Percentiles rank a stretch among this genome's conserved stretches.
These are phyloP conservation scores for Chrysosporium queenslandicum DNA, from an alignment of 2,329 filamentous ascomycete genomes.

Conservation along the genomic window DNA sequence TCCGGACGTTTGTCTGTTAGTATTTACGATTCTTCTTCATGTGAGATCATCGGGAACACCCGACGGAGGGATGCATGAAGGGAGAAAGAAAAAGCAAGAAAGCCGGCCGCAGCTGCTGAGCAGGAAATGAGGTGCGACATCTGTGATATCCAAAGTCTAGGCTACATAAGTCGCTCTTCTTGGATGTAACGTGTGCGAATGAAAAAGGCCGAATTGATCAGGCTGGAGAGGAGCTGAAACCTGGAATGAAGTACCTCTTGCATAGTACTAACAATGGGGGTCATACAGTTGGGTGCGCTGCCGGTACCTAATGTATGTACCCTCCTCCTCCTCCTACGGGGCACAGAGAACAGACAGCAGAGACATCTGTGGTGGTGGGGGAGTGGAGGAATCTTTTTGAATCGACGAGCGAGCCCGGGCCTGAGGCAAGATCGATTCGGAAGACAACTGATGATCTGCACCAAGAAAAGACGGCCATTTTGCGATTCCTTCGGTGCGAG, in stretches of 20 bases:
- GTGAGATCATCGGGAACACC: too few relatives aligned
- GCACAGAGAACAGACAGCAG: background rate
- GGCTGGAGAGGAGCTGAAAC: background rate
- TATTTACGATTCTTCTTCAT: too few relatives aligned
- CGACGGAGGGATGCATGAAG: background rate
- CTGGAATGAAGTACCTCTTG: too few relatives aligned
- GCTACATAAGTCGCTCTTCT: background rate
- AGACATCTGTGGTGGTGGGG: too few relatives aligned
- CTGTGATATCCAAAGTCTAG: background rate
- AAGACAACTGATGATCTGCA: slow-evolving; percentile 8
- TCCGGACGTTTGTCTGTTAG: too few relatives aligned
- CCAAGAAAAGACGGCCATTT: too few relatives aligned
- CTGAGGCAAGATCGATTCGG: background rate
- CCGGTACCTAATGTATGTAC: too few relatives aligned
- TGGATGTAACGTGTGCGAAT: slow-evolving; percentile 6
- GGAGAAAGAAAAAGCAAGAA: background rate
- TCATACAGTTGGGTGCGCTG: too few relatives aligned
- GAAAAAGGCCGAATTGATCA: background rate
- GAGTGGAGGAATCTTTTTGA: background rate
- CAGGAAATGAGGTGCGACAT: background rate
- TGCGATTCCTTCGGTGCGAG: too few relatives aligned
- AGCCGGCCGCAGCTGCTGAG: too few relatives aligned
- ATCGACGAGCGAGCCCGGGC: background rate
- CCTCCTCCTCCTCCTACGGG: too few relatives aligned
- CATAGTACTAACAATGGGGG: too few relatives aligned